A percentile compares a stretch with the other conserved stretches of the same genome.
phyloP scores from a whole-genome alignment of 116 monocot species.

The Papilionanthe hybrid region DNA sequence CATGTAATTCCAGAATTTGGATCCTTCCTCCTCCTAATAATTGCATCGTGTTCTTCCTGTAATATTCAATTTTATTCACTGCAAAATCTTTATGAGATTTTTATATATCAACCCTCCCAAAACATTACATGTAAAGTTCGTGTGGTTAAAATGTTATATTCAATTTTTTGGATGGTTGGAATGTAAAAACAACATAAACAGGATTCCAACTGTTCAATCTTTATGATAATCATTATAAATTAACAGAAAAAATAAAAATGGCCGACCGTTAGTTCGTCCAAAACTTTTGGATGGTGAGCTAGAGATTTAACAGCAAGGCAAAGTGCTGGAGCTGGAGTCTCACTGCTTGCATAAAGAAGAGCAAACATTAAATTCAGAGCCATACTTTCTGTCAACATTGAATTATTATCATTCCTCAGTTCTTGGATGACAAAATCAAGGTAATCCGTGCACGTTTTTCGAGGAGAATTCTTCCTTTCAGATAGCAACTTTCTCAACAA shows the following conservation, averaged over 20 bases:
- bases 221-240: background rate
- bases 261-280: slow-evolving; percentile 37
- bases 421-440: slow-evolving; percentile 45
- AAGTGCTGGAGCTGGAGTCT: slow-evolving; percentile 42
- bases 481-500: slow-evolving; percentile 30
- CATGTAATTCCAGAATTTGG: slow-evolving; percentile 46
- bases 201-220: too few species aligned
- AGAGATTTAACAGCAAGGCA: slow-evolving; percentile 39
- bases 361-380: slow-evolving; percentile 62
- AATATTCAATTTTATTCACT: background rate
- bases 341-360: slow-evolving; percentile 54
- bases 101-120: too few species aligned
- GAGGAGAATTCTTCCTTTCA: slow-evolving; percentile 28
- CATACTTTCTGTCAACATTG: slow-evolving; percentile 39
- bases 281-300: slow-evolving; percentile 35
- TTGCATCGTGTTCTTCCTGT: slow-evolving; percentile 48
- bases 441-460: slow-evolving; percentile 27
- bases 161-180: too few species aligned
- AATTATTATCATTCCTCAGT: slow-evolving; percentile 27
- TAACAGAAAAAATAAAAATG: background rate
- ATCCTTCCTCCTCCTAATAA: slow-evolving; percentile 32
- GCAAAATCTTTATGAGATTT: background rate
- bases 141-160: too few species aligned
- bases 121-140: too few species aligned
- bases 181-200: too few species aligned